phyloP scores from a whole-genome alignment of 1,139 yeast species.

The Nakaseomyces sp. region DNA sequence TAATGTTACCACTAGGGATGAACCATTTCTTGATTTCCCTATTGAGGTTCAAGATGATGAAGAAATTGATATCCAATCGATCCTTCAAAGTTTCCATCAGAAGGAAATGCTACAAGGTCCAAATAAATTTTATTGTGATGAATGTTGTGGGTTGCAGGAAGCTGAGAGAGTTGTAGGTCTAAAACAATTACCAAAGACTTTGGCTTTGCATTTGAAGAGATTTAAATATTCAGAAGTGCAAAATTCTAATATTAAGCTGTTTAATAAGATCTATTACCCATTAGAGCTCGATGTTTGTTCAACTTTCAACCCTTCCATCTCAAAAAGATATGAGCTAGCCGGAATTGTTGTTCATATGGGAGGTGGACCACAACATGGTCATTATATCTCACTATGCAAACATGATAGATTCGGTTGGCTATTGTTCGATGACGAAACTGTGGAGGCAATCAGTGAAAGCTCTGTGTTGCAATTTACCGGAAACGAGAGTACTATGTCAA shows the following conservation, averaged over 20 bases:
- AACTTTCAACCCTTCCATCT: conserved; percentile 46
- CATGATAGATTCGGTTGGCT: conserved; percentile 80
- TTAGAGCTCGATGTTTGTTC: conserved; percentile 64
- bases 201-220: conserved; percentile 79
- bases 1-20: conserved; percentile 72
- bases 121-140: conserved; percentile 88
- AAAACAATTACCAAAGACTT: conserved; percentile 64
- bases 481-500: conserved; percentile 76
- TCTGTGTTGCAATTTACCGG: conserved; percentile 85
- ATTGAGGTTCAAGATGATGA: conserved; percentile 71
- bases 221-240: conserved; percentile 83
- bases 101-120: conserved; percentile 79
- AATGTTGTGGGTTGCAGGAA: conserved; percentile 85
- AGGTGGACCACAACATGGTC: conserved; percentile 97
- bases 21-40: conserved; percentile 76
- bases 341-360: conserved; percentile 93
- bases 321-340: conserved; percentile 63
- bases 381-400: conserved; percentile 80
- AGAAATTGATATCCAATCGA: conserved; percentile 57
- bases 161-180: conserved; percentile 86
- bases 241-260: conserved; percentile 75
- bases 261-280: conserved; percentile 79
- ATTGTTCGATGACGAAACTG: conserved; percentile 90
- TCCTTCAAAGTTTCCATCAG: conserved; percentile 71
- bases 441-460: conserved; percentile 74